These are phyloP conservation scores for Mycena belliarum DNA, from an alignment of 768 basidiomycete species.

Conservation along the genomic window DNA sequence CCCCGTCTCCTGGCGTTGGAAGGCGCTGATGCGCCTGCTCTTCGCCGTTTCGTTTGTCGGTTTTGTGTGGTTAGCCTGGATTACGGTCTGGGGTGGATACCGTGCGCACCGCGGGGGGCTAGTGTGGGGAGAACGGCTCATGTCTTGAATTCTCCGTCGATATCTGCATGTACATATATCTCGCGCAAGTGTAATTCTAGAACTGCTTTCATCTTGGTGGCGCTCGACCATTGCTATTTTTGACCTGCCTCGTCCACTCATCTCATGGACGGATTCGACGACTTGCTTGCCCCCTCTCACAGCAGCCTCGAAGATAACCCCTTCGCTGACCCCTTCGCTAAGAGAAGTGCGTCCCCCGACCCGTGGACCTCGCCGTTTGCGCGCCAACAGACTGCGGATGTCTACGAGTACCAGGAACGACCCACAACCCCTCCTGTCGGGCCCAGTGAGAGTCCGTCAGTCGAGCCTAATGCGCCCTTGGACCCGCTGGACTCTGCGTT, in stretches of 20 bases:
- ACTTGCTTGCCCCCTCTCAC: conserved; percentile 64
- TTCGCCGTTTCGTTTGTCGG: conserved; percentile 59
- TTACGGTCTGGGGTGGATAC: conserved; percentile 65
- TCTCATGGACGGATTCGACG: conserved; percentile 81
- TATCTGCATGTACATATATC: conserved; percentile 7
- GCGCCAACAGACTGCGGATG: conserved; percentile 25
- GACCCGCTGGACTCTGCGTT: conserved; percentile 46
- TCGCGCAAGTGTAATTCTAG: background rate
- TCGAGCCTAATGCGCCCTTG: conserved; percentile 32
- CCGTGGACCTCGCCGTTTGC: conserved; percentile 71
- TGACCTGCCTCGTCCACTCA: conserved; percentile 26
- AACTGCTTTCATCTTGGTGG: too few species aligned
- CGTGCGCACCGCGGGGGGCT: conserved; percentile 73
- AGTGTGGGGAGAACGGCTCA: conserved; percentile 78
- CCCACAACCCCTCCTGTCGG: conserved; percentile 19
- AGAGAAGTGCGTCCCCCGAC: conserved; percentile 69
- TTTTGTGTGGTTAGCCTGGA: conserved; percentile 61
- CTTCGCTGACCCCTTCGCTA: conserved; percentile 72
- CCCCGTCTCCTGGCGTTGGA: conserved; percentile 76
- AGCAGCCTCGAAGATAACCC: conserved; percentile 71
- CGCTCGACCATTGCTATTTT: conserved; percentile 2
- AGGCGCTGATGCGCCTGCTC: conserved; percentile 56
- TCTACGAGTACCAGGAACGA: conserved; percentile 16
- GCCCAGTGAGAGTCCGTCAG: conserved; percentile 20
- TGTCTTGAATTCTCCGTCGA: conserved; percentile 45